A percentile compares a stretch with the other conserved stretches of the same genome.
Evolutionary conservation across 2,329 filamentous ascomycete species (phyloP).

Genomic region (Apiospora rasikravindrae): DNA sequence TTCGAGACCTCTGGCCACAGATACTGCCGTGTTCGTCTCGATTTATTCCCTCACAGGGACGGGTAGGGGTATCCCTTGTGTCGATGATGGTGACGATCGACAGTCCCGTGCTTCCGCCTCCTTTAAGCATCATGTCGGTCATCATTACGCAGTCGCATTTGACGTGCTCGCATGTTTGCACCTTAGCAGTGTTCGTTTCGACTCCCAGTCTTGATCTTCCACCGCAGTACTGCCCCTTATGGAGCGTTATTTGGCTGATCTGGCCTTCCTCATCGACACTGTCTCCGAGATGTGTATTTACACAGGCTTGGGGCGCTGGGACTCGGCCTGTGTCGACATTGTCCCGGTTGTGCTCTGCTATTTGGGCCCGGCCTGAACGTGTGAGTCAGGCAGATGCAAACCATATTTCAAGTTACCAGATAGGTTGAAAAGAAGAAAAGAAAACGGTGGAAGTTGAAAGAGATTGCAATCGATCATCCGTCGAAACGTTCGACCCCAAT

Average conservation of each 20-base stretch:
- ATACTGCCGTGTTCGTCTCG: background rate
- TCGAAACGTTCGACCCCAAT: too few species aligned
- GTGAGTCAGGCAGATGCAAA: background rate
- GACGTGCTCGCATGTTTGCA: background rate
- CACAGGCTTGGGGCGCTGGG: background rate
- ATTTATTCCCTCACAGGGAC: background rate
- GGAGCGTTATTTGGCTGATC: background rate
- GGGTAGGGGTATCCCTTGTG: background rate
- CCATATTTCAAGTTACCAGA: background rate
- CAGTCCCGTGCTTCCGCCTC: background rate
- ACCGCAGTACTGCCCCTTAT: background rate
- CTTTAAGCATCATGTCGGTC: background rate
- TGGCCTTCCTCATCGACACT: constrained; percentile 8
- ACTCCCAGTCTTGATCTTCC: too few species aligned
- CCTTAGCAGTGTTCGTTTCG: background rate
- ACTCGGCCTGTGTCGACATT: background rate
- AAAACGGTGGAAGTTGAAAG: background rate
- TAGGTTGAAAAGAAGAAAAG: background rate
- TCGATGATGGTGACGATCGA: background rate
- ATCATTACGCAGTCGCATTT: background rate
- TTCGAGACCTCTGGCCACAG: background rate
- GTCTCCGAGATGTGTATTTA: constrained; percentile 19
- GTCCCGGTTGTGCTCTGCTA: constrained; percentile 20
- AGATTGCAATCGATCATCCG: too few species aligned
- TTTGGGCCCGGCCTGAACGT: constrained; percentile 24